Base-by-base conservation (phyloP, 805 yeast species). In the Saccharomycopsis microspora region DNA sequence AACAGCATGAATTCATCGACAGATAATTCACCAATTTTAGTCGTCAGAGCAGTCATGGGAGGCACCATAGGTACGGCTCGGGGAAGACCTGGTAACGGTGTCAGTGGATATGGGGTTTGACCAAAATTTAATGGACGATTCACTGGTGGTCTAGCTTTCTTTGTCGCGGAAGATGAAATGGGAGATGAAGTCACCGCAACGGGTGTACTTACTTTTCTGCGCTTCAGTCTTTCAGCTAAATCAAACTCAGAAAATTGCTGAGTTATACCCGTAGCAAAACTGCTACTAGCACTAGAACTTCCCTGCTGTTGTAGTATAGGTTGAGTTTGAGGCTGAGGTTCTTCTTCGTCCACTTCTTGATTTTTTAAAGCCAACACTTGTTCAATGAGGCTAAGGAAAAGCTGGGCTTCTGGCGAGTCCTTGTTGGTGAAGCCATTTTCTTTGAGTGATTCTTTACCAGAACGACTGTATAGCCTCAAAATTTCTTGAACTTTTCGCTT, bases 401-500 rank as follows among this genome's bases (percentile, higher is more conserved):
- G 41, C 6, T 29, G n/a, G 5, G 54, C 52, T 19, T 48, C 54
- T 11, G 44, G 39, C 8, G 51, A 44, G 19, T 48, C 51, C 37
- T 40, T 45, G 29, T 51, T 39, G 34, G 34, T 43, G 33, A 51
- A 51, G 11, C 54, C 54, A 37, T 51, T 51, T 11, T 51, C 54
- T 43, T 51, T 51, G 32, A 51, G 40, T 28, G 44, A 38, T 10
- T 45, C 50, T 32, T 51, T 51, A 6, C 54, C 54, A 44, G 45
- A 48, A 5, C 54, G 36, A 28, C 45, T 9, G 37, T 51, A 51
- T 5, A 51, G 41, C 33, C 54, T 29, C n/a, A 51, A 38, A 9
- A 51, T 51, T 36, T 51, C 54, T 45, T 51, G 54, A 30, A 51
- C 54, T 41, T 51, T 51, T 19, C 54, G 39, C 32, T 51, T 51